These are phyloP conservation scores for Pythium biforme DNA, from an alignment of 352 stramenopile genomes.

Conservation along the genomic window DNA sequence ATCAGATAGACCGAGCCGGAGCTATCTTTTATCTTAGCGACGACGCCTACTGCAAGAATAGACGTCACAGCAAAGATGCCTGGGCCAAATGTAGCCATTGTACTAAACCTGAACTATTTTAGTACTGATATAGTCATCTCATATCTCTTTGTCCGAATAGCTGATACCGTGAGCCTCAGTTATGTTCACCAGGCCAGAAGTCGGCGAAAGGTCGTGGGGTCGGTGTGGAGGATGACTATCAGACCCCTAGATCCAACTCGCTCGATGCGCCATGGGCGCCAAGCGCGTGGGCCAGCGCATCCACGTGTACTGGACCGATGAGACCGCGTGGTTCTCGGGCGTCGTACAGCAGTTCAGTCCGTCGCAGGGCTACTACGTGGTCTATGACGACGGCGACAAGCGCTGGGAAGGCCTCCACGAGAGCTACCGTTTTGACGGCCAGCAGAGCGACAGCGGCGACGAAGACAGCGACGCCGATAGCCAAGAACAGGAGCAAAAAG, in stretches of 20 bases:
- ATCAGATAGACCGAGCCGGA: no score
- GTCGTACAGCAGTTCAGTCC: conserved; percentile 41
- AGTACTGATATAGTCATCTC: not conserved
- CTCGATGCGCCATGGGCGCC: conserved; percentile 3
- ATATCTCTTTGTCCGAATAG: not conserved
- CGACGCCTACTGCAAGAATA: conserved; percentile 10
- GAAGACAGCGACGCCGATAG: not conserved
- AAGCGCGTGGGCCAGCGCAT: conserved; percentile 60
- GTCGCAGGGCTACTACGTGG: conserved; percentile 53
- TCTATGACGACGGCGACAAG: conserved; percentile 84
- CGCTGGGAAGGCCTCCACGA: conserved; percentile 52
- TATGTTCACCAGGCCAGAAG: conserved; percentile 1
- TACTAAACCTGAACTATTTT: not conserved
- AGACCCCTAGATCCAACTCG: no score
- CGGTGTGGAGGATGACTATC: no score
- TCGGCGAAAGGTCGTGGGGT: not conserved
- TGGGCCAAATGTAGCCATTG: not conserved
- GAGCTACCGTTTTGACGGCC: conserved; percentile 41
- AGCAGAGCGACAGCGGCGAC: conserved; percentile 5
- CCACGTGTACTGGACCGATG: conserved; percentile 69
- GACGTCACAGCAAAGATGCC: not conserved
- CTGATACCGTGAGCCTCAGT: not conserved
- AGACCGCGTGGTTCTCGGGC: conserved; percentile 72
- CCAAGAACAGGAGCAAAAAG: not conserved
- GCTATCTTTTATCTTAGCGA: not conserved